phyloP scores from a whole-genome alignment of 108 stramenopile species.

The Cyclotella baltica region DNA sequence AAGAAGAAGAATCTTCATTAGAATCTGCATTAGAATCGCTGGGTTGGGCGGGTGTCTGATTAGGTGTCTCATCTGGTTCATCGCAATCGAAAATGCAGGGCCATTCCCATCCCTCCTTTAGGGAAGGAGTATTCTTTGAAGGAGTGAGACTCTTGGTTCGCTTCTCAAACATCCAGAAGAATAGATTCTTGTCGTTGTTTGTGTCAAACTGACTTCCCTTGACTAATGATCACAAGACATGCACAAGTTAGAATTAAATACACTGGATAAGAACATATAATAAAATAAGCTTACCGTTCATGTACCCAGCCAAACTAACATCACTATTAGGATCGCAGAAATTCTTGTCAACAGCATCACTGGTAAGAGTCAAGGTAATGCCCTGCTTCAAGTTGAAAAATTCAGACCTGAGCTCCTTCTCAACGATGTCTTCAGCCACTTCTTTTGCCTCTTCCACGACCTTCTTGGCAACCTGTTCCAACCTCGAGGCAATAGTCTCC shows the following conservation, averaged over 20 bases:
- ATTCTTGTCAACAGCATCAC: slow-evolving; percentile 39
- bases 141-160: slow-evolving; percentile 60
- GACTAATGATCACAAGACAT: too few species aligned
- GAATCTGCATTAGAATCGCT: too few species aligned
- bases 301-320: slow-evolving; percentile 55
- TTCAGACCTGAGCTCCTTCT: slow-evolving; percentile 2
- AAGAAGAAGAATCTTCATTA: too few species aligned
- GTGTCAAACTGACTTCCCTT: slow-evolving; percentile 58
- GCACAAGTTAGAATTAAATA: too few species aligned
- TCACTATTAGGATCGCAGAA: slow-evolving; percentile 53
- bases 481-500: background rate
- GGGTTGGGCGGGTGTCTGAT: too few species aligned
- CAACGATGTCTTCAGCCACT: background rate
- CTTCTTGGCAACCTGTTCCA: background rate
- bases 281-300: slow-evolving; percentile 52
- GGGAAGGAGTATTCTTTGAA: too few species aligned
- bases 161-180: slow-evolving; percentile 97
- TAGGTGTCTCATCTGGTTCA: too few species aligned
- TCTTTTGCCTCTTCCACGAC: background rate
- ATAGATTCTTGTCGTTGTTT: slow-evolving; percentile 88
- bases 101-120: too few species aligned
- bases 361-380: slow-evolving; percentile 28
- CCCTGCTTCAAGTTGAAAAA: slow-evolving; percentile 32
- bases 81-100: too few species aligned
- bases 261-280: too few species aligned